phyloP scores from a whole-genome alignment of 2,329 filamentous ascomycete genomes.

The Penicillium griseofulvum region DNA sequence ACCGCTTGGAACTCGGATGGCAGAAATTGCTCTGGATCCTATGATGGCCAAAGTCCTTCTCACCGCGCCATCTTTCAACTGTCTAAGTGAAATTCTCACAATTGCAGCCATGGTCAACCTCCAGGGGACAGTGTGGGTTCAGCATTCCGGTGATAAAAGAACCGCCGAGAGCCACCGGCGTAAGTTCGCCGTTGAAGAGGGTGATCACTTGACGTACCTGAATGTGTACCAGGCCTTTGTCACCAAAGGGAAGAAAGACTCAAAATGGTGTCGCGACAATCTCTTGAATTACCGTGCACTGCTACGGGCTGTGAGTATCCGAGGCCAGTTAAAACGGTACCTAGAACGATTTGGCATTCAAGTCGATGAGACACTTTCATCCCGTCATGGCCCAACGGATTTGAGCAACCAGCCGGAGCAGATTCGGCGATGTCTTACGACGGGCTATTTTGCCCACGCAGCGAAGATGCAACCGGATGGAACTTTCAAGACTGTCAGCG shows the following conservation, averaged over 20 bases:
- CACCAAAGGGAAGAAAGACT: slow-evolving; percentile 75
- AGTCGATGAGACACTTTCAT: slow-evolving; percentile 59
- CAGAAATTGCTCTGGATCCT: slow-evolving; percentile 86
- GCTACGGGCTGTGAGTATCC: slow-evolving; percentile 77
- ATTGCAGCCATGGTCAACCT: slow-evolving; percentile 93
- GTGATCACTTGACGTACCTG: slow-evolving; percentile 86
- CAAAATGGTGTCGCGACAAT: slow-evolving; percentile 83
- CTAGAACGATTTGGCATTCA: slow-evolving; percentile 79
- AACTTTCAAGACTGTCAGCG: slow-evolving; percentile 80
- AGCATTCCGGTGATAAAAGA: slow-evolving; percentile 74
- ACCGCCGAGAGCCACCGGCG: slow-evolving; percentile 69
- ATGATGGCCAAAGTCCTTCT: slow-evolving; percentile 93
- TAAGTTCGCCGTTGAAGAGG: slow-evolving; percentile 87
- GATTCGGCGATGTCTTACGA: slow-evolving; percentile 79
- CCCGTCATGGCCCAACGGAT: slow-evolving; percentile 31
- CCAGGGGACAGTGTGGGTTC: slow-evolving; percentile 78
- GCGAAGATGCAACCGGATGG: slow-evolving; percentile 93
- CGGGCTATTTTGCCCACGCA: slow-evolving; percentile 89
- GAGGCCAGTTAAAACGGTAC: slow-evolving; percentile 81
- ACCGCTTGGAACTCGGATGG: slow-evolving; percentile 86
- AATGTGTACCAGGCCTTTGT: slow-evolving; percentile 93
- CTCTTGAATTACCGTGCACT: slow-evolving; percentile 83
- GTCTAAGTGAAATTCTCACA: slow-evolving; percentile 79
- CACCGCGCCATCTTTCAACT: slow-evolving; percentile 69
- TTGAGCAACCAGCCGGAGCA: slow-evolving; percentile 61